Conservation (phyloP, 2,329 filamentous ascomycete genomes). For the Apiospora kogelbergensis region DNA sequence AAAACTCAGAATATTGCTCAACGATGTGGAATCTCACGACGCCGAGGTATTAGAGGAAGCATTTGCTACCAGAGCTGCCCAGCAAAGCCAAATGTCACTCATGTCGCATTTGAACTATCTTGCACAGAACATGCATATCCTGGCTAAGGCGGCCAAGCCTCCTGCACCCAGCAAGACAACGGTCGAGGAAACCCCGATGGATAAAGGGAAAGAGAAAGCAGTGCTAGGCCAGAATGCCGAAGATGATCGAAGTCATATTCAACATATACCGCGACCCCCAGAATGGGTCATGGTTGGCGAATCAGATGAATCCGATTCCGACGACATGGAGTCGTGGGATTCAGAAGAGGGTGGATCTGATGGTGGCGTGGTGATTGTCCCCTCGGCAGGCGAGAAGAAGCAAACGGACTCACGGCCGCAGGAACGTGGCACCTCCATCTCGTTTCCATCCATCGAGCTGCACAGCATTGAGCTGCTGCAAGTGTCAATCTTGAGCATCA, state of each 20-base stretch:
- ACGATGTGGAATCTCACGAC: slow-evolving; percentile 59
- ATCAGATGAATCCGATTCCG: slow-evolving; percentile 43
- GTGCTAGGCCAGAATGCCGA: slow-evolving; percentile 19
- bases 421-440: slow-evolving; percentile 74
- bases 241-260: slow-evolving; percentile 63
- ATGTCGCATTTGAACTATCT: slow-evolving; percentile 77
- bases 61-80: slow-evolving; percentile 59
- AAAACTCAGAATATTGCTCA: slow-evolving; percentile 63
- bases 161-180: slow-evolving; percentile 16
- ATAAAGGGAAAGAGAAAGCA: slow-evolving; percentile 17
- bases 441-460: slow-evolving; percentile 75
- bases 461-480: slow-evolving; percentile 76
- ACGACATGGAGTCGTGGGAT: slow-evolving; percentile 42
- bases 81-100: slow-evolving; percentile 61
- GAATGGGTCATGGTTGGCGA: slow-evolving; percentile 64
- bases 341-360: slow-evolving; percentile 43
- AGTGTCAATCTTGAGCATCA: slow-evolving; percentile 64
- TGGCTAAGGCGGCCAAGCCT: slow-evolving; percentile 56
- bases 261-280: slow-evolving; percentile 72
- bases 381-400: slow-evolving; percentile 21
- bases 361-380: slow-evolving; percentile 41
- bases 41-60: slow-evolving; percentile 64
- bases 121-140: slow-evolving; percentile 65
- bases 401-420: slow-evolving; percentile 41
- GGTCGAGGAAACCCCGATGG: slow-evolving; percentile 20